Percentiles rank a stretch among this genome's conserved stretches.
These are phyloP conservation scores for Sporormia fimetaria DNA, from an alignment of 495 filamentous ascomycete genomes.

Conservation along the genomic window DNA sequence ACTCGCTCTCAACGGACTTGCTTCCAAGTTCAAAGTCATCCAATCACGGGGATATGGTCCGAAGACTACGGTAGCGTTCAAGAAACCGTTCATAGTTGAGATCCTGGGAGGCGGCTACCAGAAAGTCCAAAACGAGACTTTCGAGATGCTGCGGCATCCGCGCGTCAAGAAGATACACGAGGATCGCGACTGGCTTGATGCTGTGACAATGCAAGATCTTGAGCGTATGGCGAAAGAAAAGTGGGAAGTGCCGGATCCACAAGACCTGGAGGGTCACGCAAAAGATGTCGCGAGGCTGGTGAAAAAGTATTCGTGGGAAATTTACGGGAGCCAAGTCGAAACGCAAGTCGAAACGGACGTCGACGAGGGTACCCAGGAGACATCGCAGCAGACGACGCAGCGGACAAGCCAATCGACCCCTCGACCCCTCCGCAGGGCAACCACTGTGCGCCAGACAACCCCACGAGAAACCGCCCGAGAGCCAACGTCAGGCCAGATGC, in stretches of 20 bases:
- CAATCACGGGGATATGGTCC: slow-evolving; percentile 27
- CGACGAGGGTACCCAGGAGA: slow-evolving; percentile 13
- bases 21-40: slow-evolving; percentile 32
- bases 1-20: slow-evolving; percentile 7
- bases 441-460: too few species aligned
- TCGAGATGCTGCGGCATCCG: slow-evolving; percentile 53
- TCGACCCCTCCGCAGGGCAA: too few species aligned
- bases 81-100: slow-evolving; percentile 53
- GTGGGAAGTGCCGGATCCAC: slow-evolving; percentile 11
- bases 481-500: too few species aligned
- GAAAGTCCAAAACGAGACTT: slow-evolving; percentile 44
- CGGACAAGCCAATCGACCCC: background rate
- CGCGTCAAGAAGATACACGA: slow-evolving; percentile 50
- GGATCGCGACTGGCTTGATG: slow-evolving; percentile 47
- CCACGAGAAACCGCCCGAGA: too few species aligned
- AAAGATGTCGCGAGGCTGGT: slow-evolving; percentile 11
- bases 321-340: background rate
- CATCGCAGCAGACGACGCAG: slow-evolving; percentile 3
- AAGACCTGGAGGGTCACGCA: slow-evolving; percentile 11
- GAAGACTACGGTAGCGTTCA: slow-evolving; percentile 41
- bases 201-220: slow-evolving; percentile 45
- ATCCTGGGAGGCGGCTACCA: slow-evolving; percentile 54
- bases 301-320: slow-evolving; percentile 3
- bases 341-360: slow-evolving; percentile 4
- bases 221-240: slow-evolving; percentile 44